Percentiles rank a stretch among this genome's conserved stretches.
These are phyloP conservation scores for Aspergillus hiratsukae DNA, from an alignment of 2,329 filamentous ascomycete genomes.

Conservation along the genomic window DNA sequence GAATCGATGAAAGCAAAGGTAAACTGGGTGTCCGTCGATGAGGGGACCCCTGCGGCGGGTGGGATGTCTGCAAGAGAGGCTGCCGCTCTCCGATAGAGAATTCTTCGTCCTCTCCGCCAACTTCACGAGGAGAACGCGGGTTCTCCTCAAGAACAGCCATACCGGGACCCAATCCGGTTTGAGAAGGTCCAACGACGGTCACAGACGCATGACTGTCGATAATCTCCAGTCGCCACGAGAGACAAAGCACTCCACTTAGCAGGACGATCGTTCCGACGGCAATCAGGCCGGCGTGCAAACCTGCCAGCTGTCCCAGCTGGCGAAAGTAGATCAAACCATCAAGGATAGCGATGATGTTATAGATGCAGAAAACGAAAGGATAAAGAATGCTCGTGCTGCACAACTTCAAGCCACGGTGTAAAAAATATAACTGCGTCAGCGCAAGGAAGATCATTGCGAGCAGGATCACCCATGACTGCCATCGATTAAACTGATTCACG, in stretches of 20 bases:
- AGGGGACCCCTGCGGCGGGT: constrained; percentile 20
- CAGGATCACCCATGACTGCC: constrained; percentile 91
- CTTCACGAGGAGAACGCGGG: constrained; percentile 20
- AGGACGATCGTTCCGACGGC: constrained; percentile 81
- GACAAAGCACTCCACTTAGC: constrained; percentile 78
- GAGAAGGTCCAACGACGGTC: constrained; percentile 47
- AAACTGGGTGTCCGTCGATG: constrained; percentile 34
- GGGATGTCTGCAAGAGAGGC: constrained; percentile 31
- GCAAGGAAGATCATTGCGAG: constrained; percentile 75
- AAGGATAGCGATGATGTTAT: constrained; percentile 97
- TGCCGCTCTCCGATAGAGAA: constrained; percentile 37
- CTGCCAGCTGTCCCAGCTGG: constrained; percentile 74
- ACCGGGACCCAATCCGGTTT: constrained; percentile 72
- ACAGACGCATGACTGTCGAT: constrained; percentile 34
- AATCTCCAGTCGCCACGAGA: constrained; percentile 90
- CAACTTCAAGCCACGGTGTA: constrained; percentile 88
- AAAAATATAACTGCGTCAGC: constrained; percentile 87
- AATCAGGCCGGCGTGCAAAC: constrained; percentile 67
- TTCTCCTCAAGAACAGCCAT: constrained; percentile 69
- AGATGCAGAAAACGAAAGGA: constrained; percentile 95
- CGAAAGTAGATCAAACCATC: constrained; percentile 96
- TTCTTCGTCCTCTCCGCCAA: constrained; percentile 34
- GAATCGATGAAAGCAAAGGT: constrained; percentile 24
- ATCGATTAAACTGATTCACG: constrained; percentile 89
- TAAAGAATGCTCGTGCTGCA: constrained; percentile 95